Conservation (phyloP, 129 eudicot genomes). For the Helianthus annuus region DNA sequence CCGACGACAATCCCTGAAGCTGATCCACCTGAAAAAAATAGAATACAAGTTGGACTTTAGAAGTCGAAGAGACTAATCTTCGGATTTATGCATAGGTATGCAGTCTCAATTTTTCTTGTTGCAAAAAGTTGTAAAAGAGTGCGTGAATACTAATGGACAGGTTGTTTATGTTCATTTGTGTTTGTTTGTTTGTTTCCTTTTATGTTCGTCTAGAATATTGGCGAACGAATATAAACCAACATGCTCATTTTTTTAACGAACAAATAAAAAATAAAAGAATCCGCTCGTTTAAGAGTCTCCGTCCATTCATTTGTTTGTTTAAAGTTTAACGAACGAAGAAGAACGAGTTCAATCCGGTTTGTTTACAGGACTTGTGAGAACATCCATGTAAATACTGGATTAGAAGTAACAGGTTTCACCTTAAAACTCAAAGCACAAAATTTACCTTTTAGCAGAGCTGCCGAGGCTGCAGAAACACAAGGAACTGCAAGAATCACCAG, state of each 20-base stretch:
- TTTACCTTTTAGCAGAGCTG: conserved; percentile 67
- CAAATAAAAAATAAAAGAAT: too few relatives aligned
- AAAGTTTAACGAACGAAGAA: background rate
- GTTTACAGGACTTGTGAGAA: background rate
- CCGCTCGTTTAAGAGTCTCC: background rate
- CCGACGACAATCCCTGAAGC: conserved; percentile 66
- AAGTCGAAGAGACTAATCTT: conserved; percentile 3
- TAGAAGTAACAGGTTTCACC: conserved; percentile 22
- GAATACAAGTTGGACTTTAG: conserved; percentile 10
- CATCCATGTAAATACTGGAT: background rate
- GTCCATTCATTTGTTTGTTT: background rate
- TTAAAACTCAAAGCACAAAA: conserved; percentile 17
- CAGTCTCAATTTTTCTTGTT: background rate
- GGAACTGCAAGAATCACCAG: conserved; percentile 81
- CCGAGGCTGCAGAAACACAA: conserved; percentile 76
- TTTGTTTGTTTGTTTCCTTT: background rate
- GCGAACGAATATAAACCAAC: background rate
- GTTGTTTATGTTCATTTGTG: background rate
- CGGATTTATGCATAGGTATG: background rate
- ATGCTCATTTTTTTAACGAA: background rate
- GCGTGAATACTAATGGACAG: background rate
- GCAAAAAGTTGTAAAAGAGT: background rate
- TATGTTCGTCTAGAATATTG: background rate
- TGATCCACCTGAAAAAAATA: conserved; percentile 56
- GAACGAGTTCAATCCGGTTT: background rate